phyloP scores from a whole-genome alignment of 2,329 filamentous ascomycete genomes.

The Akanthomyces uredinophilus region DNA sequence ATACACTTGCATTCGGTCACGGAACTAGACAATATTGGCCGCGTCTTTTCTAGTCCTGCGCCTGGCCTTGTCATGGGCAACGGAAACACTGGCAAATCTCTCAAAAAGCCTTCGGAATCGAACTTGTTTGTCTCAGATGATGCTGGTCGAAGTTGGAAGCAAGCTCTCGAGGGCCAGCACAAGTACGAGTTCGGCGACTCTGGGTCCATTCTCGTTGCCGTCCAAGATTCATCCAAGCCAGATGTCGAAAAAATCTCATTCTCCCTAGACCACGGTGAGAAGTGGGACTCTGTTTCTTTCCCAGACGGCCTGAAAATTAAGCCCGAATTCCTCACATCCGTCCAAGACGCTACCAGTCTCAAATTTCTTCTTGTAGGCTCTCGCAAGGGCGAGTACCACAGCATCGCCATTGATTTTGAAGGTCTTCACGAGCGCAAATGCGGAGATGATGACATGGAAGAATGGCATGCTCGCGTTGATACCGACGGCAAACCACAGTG shows the following conservation, averaged over 20 bases:
- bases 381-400: slow-evolving; percentile 48
- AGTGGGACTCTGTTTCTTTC: slow-evolving; percentile 70
- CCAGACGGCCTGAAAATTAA: slow-evolving; percentile 61
- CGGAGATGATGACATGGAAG: slow-evolving; percentile 71
- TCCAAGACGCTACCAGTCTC: slow-evolving; percentile 84
- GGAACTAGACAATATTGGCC: slow-evolving; percentile 72
- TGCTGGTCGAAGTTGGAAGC: slow-evolving; percentile 79
- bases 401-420: slow-evolving; percentile 78
- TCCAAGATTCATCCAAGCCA: slow-evolving; percentile 65
- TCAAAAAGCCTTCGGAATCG: slow-evolving; percentile 67
- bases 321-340: slow-evolving; percentile 75
- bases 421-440: slow-evolving; percentile 78
- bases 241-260: slow-evolving; percentile 59
- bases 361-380: slow-evolving; percentile 80
- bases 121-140: slow-evolving; percentile 87
- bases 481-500: slow-evolving; percentile 77
- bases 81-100: slow-evolving; percentile 75
- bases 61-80: slow-evolving; percentile 92
- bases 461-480: slow-evolving; percentile 81
- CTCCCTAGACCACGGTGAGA: slow-evolving; percentile 83
- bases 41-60: slow-evolving; percentile 88
- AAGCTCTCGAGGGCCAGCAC: slow-evolving; percentile 72
- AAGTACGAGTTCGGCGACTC: slow-evolving; percentile 96
- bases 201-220: slow-evolving; percentile 79
- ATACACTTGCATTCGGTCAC: slow-evolving; percentile 93